Evolutionary conservation across 345 rosid species (phyloP), one percentile per base, ranked within the genome.

Genomic region (Eucalyptus virginea): DNA sequence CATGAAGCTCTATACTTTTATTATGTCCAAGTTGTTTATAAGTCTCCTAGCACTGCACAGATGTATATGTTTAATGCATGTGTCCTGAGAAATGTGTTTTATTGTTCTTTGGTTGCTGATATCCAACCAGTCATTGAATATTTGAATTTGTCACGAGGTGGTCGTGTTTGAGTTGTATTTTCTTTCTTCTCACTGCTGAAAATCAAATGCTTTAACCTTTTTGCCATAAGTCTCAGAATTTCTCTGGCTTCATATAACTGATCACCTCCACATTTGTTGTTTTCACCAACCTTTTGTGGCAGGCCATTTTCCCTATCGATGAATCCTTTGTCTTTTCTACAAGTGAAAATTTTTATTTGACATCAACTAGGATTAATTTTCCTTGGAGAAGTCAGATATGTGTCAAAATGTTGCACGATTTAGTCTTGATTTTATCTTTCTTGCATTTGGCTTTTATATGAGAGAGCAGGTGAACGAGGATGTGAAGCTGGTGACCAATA

Each of bases 381-480:
- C 83, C 8, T 37, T 19, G 47, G 28, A 72, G 28, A 72, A 40
- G 28, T 87, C n/a, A 34, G 47, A 32, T 62, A 19, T 62, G 65
- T n/a, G 45, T 54, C 48, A 40, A 62, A 15, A 40, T 87, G 44
- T 87, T 13, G 48, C 18, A 13, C 2, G 47, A 23, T 87, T 67
- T 28, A 37, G 28, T 77, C 83, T 40, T 77, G 30, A 77, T 77
- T 45, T 81, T 30, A 81, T 87, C 45, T 86, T 40, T 52, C 86
- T 88, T 13, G 89, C 86, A 88, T 67, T 87, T 86, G 11, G 47
- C 47, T 89, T 47, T n/a, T 87, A 90, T 92, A 91, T 72, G 87
- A 92, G 92, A 62, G 93, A 91, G 86, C 96, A 97, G 99, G 93
- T 95, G 65, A 77, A 87, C 44, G 99, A 93, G 96, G 96, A 96